phyloP scores from a whole-genome alignment of 768 basidiomycete genomes.

The Leucocoprinus leucothites region DNA sequence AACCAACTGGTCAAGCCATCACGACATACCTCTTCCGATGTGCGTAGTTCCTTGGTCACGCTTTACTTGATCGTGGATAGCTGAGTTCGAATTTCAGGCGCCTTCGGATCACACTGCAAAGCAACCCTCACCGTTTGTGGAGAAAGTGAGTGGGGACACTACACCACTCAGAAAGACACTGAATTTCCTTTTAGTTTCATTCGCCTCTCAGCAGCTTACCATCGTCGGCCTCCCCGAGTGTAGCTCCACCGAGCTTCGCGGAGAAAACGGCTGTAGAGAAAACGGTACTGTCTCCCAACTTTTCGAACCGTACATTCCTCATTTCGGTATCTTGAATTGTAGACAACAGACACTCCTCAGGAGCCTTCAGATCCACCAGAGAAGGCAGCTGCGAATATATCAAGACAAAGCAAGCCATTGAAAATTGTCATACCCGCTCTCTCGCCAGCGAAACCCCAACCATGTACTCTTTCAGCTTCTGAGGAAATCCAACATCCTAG shows the following conservation, averaged over 20 bases:
- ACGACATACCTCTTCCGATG: not conserved
- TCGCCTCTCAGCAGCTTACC: slow-evolving; percentile 1
- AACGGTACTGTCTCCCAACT: no score
- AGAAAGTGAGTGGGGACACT: not conserved
- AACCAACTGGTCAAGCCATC: not conserved
- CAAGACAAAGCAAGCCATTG: no score
- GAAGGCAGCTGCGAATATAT: no score
- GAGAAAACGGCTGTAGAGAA: no score
- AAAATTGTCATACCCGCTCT: not conserved
- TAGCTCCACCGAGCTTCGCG: no score
- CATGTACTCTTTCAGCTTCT: not conserved
- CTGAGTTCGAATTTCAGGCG: no score
- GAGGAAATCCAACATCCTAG: not conserved
- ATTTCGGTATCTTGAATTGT: no score
- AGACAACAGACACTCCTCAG: no score
- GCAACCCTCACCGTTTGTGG: not conserved
- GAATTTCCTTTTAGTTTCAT: not conserved
- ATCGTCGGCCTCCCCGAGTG: not conserved
- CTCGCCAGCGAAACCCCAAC: not conserved
- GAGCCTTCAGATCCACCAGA: no score
- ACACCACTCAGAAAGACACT: not conserved
- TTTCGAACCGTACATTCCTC: no score
- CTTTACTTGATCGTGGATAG: not conserved
- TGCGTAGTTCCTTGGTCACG: not conserved
- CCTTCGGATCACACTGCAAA: not conserved